These are phyloP conservation scores for Hansenula sp. DNA, from an alignment of 1,139 yeast genomes.

Conservation along the genomic window DNA sequence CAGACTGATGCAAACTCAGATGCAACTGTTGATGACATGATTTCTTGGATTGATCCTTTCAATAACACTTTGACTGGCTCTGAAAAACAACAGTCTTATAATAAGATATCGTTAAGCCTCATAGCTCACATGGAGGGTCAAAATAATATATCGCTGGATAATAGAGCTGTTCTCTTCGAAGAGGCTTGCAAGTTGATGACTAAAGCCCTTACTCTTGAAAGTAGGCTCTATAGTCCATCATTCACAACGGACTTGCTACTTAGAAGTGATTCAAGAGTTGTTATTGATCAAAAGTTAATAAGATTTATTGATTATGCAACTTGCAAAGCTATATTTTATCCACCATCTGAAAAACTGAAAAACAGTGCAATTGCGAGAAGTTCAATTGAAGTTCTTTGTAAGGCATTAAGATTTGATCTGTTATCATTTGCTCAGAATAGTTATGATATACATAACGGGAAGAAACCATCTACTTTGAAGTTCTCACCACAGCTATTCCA, in stretches of 20 bases:
- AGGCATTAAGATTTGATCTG: slow-evolving; percentile 52
- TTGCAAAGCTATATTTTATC: slow-evolving; percentile 26
- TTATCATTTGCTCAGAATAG: slow-evolving; percentile 52
- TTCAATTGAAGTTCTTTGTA: slow-evolving; percentile 40
- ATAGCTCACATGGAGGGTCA: slow-evolving; percentile 26
- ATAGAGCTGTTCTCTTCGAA: slow-evolving; percentile 22
- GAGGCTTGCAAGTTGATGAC: slow-evolving; percentile 25
- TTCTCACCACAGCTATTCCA: slow-evolving; percentile 40
- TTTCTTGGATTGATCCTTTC: slow-evolving; percentile 40
- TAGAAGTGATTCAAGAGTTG: slow-evolving; percentile 39
- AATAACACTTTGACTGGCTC: slow-evolving; percentile 28
- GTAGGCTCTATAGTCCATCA: slow-evolving; percentile 21
- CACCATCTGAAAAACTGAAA: slow-evolving; percentile 22
- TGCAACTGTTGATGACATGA: slow-evolving; percentile 28
- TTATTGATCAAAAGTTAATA: slow-evolving; percentile 33
- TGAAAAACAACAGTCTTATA: slow-evolving; percentile 37
- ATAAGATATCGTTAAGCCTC: slow-evolving; percentile 35
- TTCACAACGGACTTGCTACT: slow-evolving; percentile 35
- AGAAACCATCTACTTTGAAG: slow-evolving; percentile 31
- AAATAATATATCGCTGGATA: slow-evolving; percentile 17
- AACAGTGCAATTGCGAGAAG: slow-evolving; percentile 27
- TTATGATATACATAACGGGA: slow-evolving; percentile 33
- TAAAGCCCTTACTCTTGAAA: slow-evolving; percentile 23
- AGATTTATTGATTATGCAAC: slow-evolving; percentile 35
- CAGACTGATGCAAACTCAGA: slow-evolving; percentile 15